Percentiles rank a stretch among this genome's conserved stretches.
Conservation (phyloP, 2,329 filamentous ascomycete species). For the Microcyclospora pomicola region DNA sequence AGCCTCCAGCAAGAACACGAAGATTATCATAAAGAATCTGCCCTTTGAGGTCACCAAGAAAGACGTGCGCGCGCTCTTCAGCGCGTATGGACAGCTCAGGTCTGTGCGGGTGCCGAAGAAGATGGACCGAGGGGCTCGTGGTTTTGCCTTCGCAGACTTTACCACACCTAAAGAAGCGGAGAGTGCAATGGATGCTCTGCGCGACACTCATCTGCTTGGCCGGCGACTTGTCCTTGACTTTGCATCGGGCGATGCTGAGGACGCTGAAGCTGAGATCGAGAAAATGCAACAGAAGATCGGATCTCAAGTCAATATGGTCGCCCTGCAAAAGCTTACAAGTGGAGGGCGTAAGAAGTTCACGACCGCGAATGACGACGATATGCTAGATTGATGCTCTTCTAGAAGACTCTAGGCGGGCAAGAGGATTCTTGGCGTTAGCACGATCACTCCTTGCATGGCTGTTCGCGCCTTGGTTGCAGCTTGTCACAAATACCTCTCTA, state of each 20-base stretch:
- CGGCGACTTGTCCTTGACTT: constrained; percentile 83
- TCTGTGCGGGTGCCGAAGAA: constrained; percentile 92
- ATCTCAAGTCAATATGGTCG: constrained; percentile 78
- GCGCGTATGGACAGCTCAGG: constrained; percentile 80
- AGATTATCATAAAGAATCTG: constrained; percentile 96
- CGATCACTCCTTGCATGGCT: no score
- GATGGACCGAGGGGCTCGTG: constrained; percentile 74
- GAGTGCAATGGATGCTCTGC: constrained; percentile 80
- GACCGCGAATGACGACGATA: constrained; percentile 16
- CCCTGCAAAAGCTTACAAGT: constrained; percentile 74
- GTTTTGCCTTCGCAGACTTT: constrained; percentile 96
- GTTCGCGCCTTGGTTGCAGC: no score
- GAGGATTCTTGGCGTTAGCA: no score
- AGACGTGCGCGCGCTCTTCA: constrained; percentile 73
- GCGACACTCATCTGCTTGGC: constrained; percentile 85
- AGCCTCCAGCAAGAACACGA: constrained; percentile 60
- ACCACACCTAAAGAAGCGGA: constrained; percentile 77
- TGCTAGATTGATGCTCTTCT: no score
- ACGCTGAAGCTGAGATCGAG: constrained; percentile 89
- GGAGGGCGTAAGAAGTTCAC: constrained; percentile 74
- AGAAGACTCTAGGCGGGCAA: no score
- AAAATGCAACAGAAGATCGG: constrained; percentile 96
- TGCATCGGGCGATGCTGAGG: constrained; percentile 73
- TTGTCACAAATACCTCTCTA: no score
- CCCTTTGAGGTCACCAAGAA: constrained; percentile 93